phyloP scores from a whole-genome alignment of 1,284 basidiomycete species.

The Hymenochaete sp. region DNA sequence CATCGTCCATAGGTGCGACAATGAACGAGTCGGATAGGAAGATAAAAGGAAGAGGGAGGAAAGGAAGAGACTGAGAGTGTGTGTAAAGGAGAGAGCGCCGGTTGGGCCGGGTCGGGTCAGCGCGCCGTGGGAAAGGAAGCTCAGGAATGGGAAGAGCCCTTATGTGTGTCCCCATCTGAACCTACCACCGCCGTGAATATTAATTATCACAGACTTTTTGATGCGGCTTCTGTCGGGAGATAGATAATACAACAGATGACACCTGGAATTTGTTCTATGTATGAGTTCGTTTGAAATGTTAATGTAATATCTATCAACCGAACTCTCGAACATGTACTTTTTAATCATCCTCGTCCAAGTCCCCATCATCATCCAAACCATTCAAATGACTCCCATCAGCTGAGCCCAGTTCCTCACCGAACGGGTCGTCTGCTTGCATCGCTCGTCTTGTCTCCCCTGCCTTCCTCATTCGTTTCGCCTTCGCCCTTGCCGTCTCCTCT shows the following conservation, averaged over 20 bases:
- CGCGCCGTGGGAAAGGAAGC: too few species aligned
- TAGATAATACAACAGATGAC: too few species aligned
- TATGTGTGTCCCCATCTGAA: too few species aligned
- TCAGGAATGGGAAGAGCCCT: too few species aligned
- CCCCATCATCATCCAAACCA: constrained; percentile 6
- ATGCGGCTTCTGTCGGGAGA: too few species aligned
- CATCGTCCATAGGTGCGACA: constrained; percentile 6
- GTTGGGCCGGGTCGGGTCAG: too few species aligned
- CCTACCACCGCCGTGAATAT: too few species aligned
- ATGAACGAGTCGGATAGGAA: too few species aligned
- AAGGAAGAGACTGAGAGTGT: neutral
- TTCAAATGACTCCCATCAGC: constrained; percentile 23
- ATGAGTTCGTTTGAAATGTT: too few species aligned
- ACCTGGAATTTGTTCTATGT: too few species aligned
- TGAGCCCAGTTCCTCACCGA: constrained; percentile 44
- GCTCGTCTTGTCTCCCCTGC: constrained; percentile 45
- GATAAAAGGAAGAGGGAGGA: neutral
- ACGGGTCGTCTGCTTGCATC: constrained; percentile 53
- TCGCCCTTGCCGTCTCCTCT: constrained; percentile 54
- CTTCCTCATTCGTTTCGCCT: constrained; percentile 59
- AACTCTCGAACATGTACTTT: too few species aligned
- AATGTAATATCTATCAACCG: neutral
- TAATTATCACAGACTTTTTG: too few species aligned
- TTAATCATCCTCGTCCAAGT: constrained; percentile 18
- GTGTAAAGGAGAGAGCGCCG: neutral